A percentile compares a stretch with the other conserved stretches of the same genome.
These are phyloP conservation scores for Akebia trifoliata DNA, from an alignment of 164 flowering plant genomes.

Conservation along the genomic window DNA sequence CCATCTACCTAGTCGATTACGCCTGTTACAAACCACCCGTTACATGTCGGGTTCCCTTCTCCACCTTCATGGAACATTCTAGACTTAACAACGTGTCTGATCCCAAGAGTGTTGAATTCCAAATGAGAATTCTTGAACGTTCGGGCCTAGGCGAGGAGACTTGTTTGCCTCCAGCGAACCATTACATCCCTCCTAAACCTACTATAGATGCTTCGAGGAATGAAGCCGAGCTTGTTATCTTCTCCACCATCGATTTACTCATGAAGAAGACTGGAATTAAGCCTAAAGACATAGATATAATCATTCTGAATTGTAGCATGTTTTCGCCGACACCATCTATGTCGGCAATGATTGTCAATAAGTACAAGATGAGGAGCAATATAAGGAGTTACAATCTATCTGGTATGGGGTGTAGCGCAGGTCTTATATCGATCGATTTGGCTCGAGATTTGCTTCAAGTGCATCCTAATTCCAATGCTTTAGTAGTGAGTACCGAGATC, in stretches of 20 bases:
- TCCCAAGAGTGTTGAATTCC: conserved; percentile 47
- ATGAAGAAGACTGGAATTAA: conserved; percentile 41
- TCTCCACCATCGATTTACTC: conserved; percentile 43
- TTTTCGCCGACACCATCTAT: conserved; percentile 57
- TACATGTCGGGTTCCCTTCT: conserved; percentile 50
- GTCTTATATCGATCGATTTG: conserved; percentile 50
- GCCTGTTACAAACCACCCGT: conserved; percentile 52
- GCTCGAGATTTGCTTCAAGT: conserved; percentile 56
- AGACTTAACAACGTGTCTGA: conserved; percentile 24
- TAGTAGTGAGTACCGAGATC: conserved; percentile 56
- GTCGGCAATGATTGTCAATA: conserved; percentile 59
- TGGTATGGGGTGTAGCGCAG: conserved; percentile 73
- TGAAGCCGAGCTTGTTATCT: conserved; percentile 48
- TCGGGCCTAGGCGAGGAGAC: conserved; percentile 60
- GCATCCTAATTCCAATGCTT: conserved; percentile 47
- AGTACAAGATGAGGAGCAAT: conserved; percentile 60
- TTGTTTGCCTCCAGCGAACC: conserved; percentile 46
- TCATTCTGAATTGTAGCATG: conserved; percentile 47
- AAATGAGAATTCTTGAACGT: conserved; percentile 49
- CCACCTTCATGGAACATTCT: conserved; percentile 61
- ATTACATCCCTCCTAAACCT: conserved; percentile 50
- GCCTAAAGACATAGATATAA: conserved; percentile 52
- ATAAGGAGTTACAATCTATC: conserved; percentile 54
- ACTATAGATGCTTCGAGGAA: conserved; percentile 43
- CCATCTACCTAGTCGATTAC: conserved; percentile 51